Evolutionary conservation across 768 basidiomycete species (phyloP).

Genomic region (Lactarius hengduanensis): DNA sequence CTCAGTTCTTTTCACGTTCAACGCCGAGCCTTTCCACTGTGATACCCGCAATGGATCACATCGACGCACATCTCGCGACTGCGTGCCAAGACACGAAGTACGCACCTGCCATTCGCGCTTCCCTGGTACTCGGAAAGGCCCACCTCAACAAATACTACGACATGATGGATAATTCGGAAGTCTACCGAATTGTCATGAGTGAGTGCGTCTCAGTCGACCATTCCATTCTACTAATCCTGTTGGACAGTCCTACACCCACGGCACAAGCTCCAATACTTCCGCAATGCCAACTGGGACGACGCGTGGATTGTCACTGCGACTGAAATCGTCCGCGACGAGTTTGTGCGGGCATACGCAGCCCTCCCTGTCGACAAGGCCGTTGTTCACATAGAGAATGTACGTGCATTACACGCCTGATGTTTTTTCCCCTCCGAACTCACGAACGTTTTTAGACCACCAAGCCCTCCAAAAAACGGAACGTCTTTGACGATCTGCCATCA

Average conservation of each 20-base stretch:
- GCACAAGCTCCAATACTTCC: constrained; percentile 40
- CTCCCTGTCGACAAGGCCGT: no score
- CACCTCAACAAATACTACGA: no score
- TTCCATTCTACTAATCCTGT: no score
- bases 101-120: constrained; percentile 29
- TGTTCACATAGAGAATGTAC: no score
- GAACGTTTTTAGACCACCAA: no score
- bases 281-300: constrained; percentile 33
- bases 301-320: constrained; percentile 36
- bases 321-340: background rate
- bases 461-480: background rate
- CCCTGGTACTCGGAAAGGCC: background rate
- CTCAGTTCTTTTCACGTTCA: no score
- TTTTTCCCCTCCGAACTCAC: no score
- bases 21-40: no score
- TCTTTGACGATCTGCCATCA: background rate
- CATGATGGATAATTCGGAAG: constrained; percentile 5
- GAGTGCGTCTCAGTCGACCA: background rate
- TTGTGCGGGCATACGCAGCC: constrained; percentile 8
- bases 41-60: no score
- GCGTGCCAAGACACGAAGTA: constrained; percentile 19
- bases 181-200: constrained; percentile 13
- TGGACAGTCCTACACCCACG: constrained; percentile 38
- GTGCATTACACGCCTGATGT: no score
- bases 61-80: no score